Conservation (phyloP, 2,329 filamentous ascomycete genomes). For the Penicillium expansum region DNA sequence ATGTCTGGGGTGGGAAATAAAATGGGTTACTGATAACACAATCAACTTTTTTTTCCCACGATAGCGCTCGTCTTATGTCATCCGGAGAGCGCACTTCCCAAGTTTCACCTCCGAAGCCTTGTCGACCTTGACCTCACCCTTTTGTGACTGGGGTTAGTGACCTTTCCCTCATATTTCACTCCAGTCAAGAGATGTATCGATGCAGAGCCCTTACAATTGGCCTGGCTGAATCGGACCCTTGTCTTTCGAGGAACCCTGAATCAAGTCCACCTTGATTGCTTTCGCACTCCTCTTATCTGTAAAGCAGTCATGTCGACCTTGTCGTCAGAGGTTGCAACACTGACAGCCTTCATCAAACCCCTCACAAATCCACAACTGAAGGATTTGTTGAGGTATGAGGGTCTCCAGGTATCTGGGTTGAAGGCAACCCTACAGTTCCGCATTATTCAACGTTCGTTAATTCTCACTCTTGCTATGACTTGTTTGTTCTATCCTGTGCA, state of each 20-base stretch:
- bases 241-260: slow-evolving; percentile 5
- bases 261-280: slow-evolving; percentile 17
- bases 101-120: slow-evolving; percentile 2
- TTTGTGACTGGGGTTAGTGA: background rate
- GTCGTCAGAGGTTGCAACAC: slow-evolving; percentile 40
- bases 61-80: slow-evolving; percentile 35
- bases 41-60: slow-evolving; percentile 12
- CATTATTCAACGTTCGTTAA: slow-evolving; percentile 70
- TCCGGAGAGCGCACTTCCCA: slow-evolving; percentile 19
- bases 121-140: background rate
- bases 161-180: slow-evolving; percentile 1
- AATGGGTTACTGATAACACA: slow-evolving; percentile 6
- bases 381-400: slow-evolving; percentile 70
- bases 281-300: slow-evolving; percentile 8
- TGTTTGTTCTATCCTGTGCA: slow-evolving; percentile 1
- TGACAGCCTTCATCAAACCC: slow-evolving; percentile 51
- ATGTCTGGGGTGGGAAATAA: background rate
- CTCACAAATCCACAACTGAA: slow-evolving; percentile 68
- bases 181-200: slow-evolving; percentile 31
- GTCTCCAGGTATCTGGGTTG: slow-evolving; percentile 74
- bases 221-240: slow-evolving; percentile 23
- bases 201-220: slow-evolving; percentile 19
- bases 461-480: background rate
- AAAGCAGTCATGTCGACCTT: slow-evolving; percentile 39
- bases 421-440: slow-evolving; percentile 79